Base-by-base conservation (phyloP, 306 rosid genomes). In the Oemleria cerasiformis region DNA sequence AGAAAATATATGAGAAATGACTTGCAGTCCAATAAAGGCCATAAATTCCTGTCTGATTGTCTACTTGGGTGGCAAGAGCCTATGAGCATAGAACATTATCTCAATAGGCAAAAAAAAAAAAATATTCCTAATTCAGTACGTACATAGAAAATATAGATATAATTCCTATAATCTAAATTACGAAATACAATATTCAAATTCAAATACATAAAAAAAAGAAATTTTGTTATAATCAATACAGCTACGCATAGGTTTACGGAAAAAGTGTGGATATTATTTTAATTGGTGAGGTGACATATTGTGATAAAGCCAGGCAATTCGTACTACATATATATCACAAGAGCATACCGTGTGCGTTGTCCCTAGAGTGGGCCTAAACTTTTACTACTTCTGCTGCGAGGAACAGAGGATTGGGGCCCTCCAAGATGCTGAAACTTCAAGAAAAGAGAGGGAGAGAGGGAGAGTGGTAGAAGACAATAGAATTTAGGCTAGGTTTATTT, bases 361-460 rank as follows among this genome's bases (percentile, higher is more conserved):
- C 75, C 70, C 70, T 36, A 38, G 43, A 81, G 84, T 80, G 91
- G 95, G 89, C 74, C 86, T 73, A 23, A 65, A 56, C 42, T 77
- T 74, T 84, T 72, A 75, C 77, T 80, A 60, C 78, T 78, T 64
- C 78, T 76, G 71, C 59, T 75, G 79, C 67, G 71, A 73, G 78
- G 71, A 73, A 77, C 73, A 71, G 79, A 49, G 65, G 56, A 71
- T 48, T 66, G 84, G 90, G 80, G 63, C 90, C 86, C 62, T 44
- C 68, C 62, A 2, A 63, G 77, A 82, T 81, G 74, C 78, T 74
- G 84, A 83, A 84, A 79, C 76, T 39, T 81, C 59, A 82, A 75
- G 48, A 64, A 64, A 79, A 42, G 47, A 25, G 50, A 25, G 68
- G 13, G 8, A 44, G 59, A 9, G 16, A 59, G 65, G 30, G 63